Evolutionary conservation across 2,329 filamentous ascomycete species (phyloP), one percentile per base, ranked within the genome.

Genomic region (Amauroascus verrucosus): DNA sequence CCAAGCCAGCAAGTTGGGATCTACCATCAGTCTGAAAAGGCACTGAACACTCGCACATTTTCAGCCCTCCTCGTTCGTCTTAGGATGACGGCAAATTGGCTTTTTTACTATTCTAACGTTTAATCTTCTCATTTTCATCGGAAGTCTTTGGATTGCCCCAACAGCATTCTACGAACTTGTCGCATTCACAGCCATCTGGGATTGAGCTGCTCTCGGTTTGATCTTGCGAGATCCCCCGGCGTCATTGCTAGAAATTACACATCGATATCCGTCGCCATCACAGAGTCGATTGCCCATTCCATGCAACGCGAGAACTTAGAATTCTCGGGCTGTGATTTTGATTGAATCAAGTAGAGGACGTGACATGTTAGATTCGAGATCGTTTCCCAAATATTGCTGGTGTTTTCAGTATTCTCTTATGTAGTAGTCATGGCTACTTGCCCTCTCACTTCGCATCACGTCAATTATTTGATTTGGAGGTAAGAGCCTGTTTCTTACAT

Each of bases 401-500:
- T 24, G 37, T 26, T n/a, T 6, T 26, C 46, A 45, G 47, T 38
- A 20, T 28, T 22, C 49, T 38, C 40, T 45, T 45, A 46, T 45
- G 52, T 43, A 45, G 52, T 43, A 45, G 70, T 66, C 65, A 72
- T 72, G 70, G 65, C 65, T 63, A 64, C 66, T 59, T 64, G 66
- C 55, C 66, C 70, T 62, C 67, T 72, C 53, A 72, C 70, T 58
- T 72, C 68, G 63, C 73, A 84, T 72, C 80, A 83, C 66, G 76
- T 85, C 65, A 85, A 84, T 71, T 83, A 84, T 70, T 72, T 84
- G 64, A 81, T 85, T 68, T 82, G 81, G 77, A 80, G 81, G 75
- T 83, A 77, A 54, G 74, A 68, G 22, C 51, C 48, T 24, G 32
- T 56, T 24, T 44, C n/a, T 20, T 26, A 38, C 54, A 38, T 24